A percentile compares a stretch with the other conserved stretches of the same genome.
Evolutionary conservation across 352 stramenopile genomes (phyloP).

Genomic region (Pythium rishiriense): DNA sequence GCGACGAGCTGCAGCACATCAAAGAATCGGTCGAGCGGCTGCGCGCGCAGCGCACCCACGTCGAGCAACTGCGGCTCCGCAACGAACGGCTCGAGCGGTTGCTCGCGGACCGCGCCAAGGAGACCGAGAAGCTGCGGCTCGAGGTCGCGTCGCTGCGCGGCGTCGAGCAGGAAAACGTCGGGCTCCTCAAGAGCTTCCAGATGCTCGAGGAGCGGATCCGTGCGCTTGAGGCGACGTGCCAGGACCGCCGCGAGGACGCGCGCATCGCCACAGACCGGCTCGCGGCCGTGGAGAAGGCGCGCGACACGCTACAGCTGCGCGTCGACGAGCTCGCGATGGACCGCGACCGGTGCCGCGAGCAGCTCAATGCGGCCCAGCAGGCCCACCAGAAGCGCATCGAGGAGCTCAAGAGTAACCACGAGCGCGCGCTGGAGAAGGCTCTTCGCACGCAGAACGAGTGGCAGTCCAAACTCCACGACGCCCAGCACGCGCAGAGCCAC

Average conservation of each 20-base stretch:
- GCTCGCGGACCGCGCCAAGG: conserved; percentile 33
- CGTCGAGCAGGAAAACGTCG: conserved; percentile 57
- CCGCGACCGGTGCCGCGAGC: conserved; percentile 30
- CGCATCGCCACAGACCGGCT: conserved; percentile 8
- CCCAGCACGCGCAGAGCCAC: conserved; percentile 24
- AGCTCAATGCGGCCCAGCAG: conserved; percentile 29
- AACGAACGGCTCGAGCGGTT: conserved; percentile 45
- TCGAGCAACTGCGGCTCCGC: conserved; percentile 46
- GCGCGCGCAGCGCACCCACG: conserved; percentile 49
- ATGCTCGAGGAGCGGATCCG: conserved; percentile 50
- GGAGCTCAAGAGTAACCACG: conserved; percentile 39
- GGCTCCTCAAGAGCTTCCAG: conserved; percentile 53
- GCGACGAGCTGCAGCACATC: conserved; percentile 39
- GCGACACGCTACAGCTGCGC: conserved; percentile 36
- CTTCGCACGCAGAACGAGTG: conserved; percentile 35
- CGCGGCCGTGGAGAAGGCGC: conserved; percentile 31
- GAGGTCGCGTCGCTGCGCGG: conserved; percentile 41
- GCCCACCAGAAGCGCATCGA: conserved; percentile 34
- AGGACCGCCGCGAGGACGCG: conserved; percentile 21
- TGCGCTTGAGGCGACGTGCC: conserved; percentile 40
- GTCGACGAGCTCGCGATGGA: conserved; percentile 36
- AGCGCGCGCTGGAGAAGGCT: conserved; percentile 27
- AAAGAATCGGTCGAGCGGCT: conserved; percentile 55
- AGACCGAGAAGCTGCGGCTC: conserved; percentile 45
- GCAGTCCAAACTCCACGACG: conserved; percentile 28